These are phyloP conservation scores for Cordyceps cicadae DNA, from an alignment of 2,329 filamentous ascomycete species.

Conservation along the genomic window DNA sequence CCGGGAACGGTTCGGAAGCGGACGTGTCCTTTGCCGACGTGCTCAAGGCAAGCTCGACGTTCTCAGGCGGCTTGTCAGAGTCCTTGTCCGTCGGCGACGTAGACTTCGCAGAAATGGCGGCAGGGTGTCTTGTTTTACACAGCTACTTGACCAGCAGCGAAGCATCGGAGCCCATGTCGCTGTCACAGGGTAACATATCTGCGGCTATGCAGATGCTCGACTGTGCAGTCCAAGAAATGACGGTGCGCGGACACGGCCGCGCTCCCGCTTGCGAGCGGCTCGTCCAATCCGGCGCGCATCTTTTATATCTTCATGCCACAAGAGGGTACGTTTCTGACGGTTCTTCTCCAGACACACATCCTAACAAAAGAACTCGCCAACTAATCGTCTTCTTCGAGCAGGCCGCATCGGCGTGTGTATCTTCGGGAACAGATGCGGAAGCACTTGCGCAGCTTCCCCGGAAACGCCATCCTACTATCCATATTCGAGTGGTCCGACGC, in stretches of 20 bases:
- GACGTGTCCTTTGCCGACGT: constrained; percentile 1
- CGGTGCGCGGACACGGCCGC: constrained; percentile 24
- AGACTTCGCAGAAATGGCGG: constrained; percentile 43
- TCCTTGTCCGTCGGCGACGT: constrained; percentile 42
- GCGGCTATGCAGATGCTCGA: constrained; percentile 37
- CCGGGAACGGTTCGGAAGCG: constrained; percentile 17
- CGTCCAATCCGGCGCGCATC: constrained; percentile 57
- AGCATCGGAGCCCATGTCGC: constrained; percentile 35
- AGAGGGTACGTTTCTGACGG: constrained; percentile 37
- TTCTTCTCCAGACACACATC: neutral
- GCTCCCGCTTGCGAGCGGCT: constrained; percentile 49
- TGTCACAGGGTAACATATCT: constrained; percentile 46
- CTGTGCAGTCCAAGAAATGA: constrained; percentile 35
- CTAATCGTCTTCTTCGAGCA: constrained; percentile 24
- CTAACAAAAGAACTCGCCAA: too few species aligned
- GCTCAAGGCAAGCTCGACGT: constrained; percentile 29
- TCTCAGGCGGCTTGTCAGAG: constrained; percentile 47
- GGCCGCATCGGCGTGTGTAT: constrained; percentile 58
- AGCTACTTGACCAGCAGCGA: constrained; percentile 50
- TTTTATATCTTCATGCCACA: constrained; percentile 59
- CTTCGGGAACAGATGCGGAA: constrained; percentile 53
- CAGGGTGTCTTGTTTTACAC: constrained; percentile 57
- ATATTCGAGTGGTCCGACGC: constrained; percentile 68
- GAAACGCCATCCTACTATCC: constrained; percentile 67
- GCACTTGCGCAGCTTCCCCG: constrained; percentile 58